These are phyloP conservation scores for Neurospora discreta DNA, from an alignment of 495 filamentous ascomycete species.

Conservation along the genomic window DNA sequence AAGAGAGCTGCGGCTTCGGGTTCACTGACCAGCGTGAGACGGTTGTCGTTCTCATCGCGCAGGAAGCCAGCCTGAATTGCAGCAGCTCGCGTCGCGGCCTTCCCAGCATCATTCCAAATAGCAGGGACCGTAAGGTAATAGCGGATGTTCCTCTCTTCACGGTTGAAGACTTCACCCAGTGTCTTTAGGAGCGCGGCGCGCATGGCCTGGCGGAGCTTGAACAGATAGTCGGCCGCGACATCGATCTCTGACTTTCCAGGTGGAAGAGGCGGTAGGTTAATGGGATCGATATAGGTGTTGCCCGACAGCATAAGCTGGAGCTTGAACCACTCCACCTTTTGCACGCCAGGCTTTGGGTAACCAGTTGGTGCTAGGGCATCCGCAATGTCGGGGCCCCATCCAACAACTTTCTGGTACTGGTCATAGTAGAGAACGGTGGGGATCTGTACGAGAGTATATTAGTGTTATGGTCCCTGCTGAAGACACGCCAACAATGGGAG, in stretches of 20 bases:
- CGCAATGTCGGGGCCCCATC: slow-evolving; percentile 67
- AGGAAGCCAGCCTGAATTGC: slow-evolving; percentile 67
- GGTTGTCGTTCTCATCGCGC: slow-evolving; percentile 64
- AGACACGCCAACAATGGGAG: neutral
- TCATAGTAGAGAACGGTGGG: slow-evolving; percentile 68
- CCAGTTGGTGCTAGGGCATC: slow-evolving; percentile 64
- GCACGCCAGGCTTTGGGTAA: slow-evolving; percentile 64
- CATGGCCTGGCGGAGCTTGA: slow-evolving; percentile 67
- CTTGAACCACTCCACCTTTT: slow-evolving; percentile 75
- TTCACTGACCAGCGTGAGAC: slow-evolving; percentile 60
- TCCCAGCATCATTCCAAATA: slow-evolving; percentile 69
- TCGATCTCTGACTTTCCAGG: slow-evolving; percentile 70
- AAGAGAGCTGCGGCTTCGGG: slow-evolving; percentile 64
- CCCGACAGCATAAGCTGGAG: slow-evolving; percentile 67
- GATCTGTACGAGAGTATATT: slow-evolving; percentile 36
- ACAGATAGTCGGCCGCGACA: slow-evolving; percentile 65
- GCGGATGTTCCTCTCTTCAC: slow-evolving; percentile 62
- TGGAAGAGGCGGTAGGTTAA: slow-evolving; percentile 64
- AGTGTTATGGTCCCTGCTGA: neutral
- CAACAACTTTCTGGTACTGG: slow-evolving; percentile 66
- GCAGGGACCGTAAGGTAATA: slow-evolving; percentile 66
- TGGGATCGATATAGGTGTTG: slow-evolving; percentile 70
- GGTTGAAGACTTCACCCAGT: slow-evolving; percentile 65
- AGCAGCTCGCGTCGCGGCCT: slow-evolving; percentile 59
- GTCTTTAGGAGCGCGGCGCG: slow-evolving; percentile 62